Evolutionary conservation across 2,329 filamentous ascomycete species (phyloP), one percentile per base, ranked within the genome.

Genomic region (Botryotinia narcissicola): DNA sequence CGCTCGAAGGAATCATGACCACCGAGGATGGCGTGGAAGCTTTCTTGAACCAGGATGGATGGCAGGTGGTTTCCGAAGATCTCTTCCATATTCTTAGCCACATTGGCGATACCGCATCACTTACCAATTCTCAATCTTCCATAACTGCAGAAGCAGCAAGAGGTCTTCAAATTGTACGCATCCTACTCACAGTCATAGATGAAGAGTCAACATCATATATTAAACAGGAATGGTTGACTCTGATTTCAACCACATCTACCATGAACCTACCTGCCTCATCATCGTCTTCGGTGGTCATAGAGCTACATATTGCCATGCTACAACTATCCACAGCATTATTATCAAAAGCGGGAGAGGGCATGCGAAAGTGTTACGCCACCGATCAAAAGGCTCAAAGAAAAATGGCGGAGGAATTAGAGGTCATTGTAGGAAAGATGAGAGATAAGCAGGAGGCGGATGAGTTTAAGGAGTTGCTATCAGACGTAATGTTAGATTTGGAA

Each of bases 291-390:
- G 44, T 77, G 2, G 51, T 79, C 18, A 71, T 80, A 2, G 89
- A 90, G 73, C 85, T 88, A 69, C 83, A 86, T 63, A 82, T 88
- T 7, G 87, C 87, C 2, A 84, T 85, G 42, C 79, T 91, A 69
- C 88, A 90, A 79, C 84, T 91, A 1, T 87, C 86, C 35, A 84
- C 86, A 20, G 83, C 85, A 4, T 78, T 91, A n/a, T 79, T 91
- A 42, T 82, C 78, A 1, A 83, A 84, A 42, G 84, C 87, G n/a
- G 75, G 78, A 22, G 75, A 79, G 0, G 86, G 86, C 0, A 82
- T 88, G 82, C 82, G 83, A 73, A 85, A 81, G 76, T 83, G 88
- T 29, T 89, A 88, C 75, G 78, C 81, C 3, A 85, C 87, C 74
- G 87, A 87, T n/a, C 84, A 84, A 25, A 79, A 80, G 64, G 87